A percentile compares a stretch with the other conserved stretches of the same genome.
phyloP scores from a whole-genome alignment of 2,329 filamentous ascomycete genomes.

The Fusarium lateritium region DNA sequence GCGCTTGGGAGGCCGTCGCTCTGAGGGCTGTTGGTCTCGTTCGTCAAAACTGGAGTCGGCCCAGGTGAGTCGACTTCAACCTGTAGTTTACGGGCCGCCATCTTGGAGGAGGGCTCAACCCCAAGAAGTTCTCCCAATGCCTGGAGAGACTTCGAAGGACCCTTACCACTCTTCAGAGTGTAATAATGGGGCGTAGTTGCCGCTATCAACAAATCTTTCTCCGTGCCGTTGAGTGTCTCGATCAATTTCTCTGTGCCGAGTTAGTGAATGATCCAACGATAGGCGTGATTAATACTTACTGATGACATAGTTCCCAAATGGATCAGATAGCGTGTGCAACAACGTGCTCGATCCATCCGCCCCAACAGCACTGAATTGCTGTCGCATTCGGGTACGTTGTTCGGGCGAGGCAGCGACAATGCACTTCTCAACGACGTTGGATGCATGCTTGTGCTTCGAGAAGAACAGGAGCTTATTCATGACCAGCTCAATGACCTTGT shows the following conservation, averaged over 20 bases:
- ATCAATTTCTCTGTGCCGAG: conserved; percentile 81
- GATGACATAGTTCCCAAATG: conserved; percentile 96
- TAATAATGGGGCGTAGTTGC: conserved; percentile 75
- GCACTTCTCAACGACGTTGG: conserved; percentile 97
- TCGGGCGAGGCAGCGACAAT: conserved; percentile 78
- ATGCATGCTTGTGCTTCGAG: conserved; percentile 96
- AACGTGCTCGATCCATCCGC: conserved; percentile 79
- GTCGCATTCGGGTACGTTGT: conserved; percentile 79
- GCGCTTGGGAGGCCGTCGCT: conserved; percentile 77
- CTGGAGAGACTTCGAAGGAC: conserved; percentile 67
- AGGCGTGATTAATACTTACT: conserved; percentile 74
- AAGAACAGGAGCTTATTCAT: conserved; percentile 78
- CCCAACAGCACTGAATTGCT: conserved; percentile 71
- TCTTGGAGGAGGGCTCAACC: conserved; percentile 21
- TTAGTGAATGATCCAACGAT: conserved; percentile 26
- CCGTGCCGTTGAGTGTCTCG: conserved; percentile 70
- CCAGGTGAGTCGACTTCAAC: conserved; percentile 67
- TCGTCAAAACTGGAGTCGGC: conserved; percentile 77
- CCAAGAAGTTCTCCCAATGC: neutral
- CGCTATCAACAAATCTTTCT: conserved; percentile 72
- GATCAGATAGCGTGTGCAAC: conserved; percentile 85
- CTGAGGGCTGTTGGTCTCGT: conserved; percentile 78
- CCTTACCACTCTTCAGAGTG: conserved; percentile 71
- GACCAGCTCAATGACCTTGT: conserved; percentile 81
- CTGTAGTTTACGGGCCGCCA: conserved; percentile 53